These are phyloP conservation scores for Diaporthe capsici DNA, from an alignment of 2,329 filamentous ascomycete genomes.

Conservation along the genomic window DNA sequence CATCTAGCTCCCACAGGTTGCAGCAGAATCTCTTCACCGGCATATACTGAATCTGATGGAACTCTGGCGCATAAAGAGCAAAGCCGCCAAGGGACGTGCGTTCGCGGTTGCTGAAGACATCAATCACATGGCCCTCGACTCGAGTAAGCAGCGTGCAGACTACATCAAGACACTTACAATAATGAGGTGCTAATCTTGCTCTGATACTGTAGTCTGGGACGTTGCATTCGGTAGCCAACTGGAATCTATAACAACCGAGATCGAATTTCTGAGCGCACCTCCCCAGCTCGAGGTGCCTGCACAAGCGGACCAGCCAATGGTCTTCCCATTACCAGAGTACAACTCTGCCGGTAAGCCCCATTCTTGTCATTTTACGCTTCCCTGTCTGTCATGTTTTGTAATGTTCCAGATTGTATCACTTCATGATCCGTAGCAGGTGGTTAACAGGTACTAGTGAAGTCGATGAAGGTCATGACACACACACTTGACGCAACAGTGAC, in stretches of 20 bases:
- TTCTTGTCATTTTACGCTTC: no score
- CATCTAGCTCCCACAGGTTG: slow-evolving; percentile 10
- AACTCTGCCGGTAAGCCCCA: neutral
- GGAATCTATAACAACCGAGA: slow-evolving; percentile 5
- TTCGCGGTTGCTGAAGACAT: slow-evolving; percentile 27
- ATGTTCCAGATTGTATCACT: no score
- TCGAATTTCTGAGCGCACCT: neutral
- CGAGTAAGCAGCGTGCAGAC: slow-evolving; percentile 6
- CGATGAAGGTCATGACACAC: slow-evolving; percentile 33
- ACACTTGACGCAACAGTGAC: slow-evolving; percentile 22
- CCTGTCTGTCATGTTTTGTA: no score
- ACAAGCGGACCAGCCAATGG: neutral
- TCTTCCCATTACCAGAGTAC: slow-evolving; percentile 31
- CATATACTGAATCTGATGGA: slow-evolving; percentile 32
- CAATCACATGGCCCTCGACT: slow-evolving; percentile 38
- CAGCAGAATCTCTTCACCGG: slow-evolving; percentile 32
- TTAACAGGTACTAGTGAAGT: neutral
- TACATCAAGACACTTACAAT: no score
- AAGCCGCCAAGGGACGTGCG: slow-evolving; percentile 5
- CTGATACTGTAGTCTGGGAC: slow-evolving; percentile 20
- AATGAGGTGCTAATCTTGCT: neutral
- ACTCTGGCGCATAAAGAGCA: slow-evolving; percentile 33
- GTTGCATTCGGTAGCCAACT: slow-evolving; percentile 34
- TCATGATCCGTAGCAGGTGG: no score
- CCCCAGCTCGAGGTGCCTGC: neutral